These are phyloP conservation scores for Podaxis carcinomalis DNA, from an alignment of 768 basidiomycete genomes.

Conservation along the genomic window DNA sequence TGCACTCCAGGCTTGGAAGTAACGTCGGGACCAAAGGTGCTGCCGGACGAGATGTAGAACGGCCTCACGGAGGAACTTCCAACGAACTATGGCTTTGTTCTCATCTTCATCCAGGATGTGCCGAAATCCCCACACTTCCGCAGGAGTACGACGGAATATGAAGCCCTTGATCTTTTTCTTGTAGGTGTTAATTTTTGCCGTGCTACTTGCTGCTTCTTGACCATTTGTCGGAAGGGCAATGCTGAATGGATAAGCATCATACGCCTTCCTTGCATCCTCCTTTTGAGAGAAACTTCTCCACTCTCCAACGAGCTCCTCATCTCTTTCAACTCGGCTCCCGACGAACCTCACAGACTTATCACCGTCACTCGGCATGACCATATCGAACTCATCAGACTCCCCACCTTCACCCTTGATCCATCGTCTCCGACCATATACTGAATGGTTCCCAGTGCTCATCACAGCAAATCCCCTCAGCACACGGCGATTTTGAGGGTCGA, in stretches of 20 bases:
- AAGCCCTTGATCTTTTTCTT: neutral
- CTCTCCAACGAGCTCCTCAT: neutral
- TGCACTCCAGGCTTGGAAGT: conserved; percentile 19
- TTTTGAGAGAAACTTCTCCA: neutral
- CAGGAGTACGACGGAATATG: neutral
- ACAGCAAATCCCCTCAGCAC: neutral
- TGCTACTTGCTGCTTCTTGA: neutral
- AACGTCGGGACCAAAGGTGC: neutral
- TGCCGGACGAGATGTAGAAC: conserved; percentile 6
- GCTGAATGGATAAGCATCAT: neutral
- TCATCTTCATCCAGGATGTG: conserved; percentile 21
- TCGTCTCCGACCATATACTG: neutral
- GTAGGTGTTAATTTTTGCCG: neutral
- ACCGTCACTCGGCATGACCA: conserved; percentile 4
- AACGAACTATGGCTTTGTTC: conserved; percentile 11
- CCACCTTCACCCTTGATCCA: neutral
- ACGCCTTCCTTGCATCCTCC: neutral
- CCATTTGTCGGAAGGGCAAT: neutral
- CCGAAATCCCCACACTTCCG: conserved; percentile 20
- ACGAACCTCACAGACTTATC: neutral
- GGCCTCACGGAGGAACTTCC: conserved; percentile 11
- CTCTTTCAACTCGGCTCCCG: neutral
- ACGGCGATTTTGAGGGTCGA: neutral
- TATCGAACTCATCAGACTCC: neutral
- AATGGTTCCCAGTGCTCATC: neutral